A percentile compares a stretch with the other conserved stretches of the same genome.
These are phyloP conservation scores for Arctium minus DNA, from an alignment of 129 eudicot species.

Conservation along the genomic window DNA sequence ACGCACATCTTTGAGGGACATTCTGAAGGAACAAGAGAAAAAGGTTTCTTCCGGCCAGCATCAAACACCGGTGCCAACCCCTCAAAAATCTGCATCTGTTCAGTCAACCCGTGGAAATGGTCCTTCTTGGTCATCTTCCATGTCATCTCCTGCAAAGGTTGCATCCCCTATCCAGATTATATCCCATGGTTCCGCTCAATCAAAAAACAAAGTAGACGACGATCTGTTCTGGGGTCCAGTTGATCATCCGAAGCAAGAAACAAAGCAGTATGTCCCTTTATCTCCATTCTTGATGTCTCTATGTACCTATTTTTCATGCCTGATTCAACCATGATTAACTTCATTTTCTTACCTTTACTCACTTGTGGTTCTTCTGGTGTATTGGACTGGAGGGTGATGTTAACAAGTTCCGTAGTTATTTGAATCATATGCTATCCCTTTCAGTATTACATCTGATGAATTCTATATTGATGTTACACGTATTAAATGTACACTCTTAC, in stretches of 20 bases:
- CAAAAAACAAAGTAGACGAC: slow-evolving; percentile 66
- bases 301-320: not conserved
- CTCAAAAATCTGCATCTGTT: slow-evolving; percentile 43
- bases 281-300: not conserved
- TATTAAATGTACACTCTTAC: not conserved
- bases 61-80: slow-evolving; percentile 28
- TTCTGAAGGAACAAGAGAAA: slow-evolving; percentile 81
- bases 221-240: slow-evolving; percentile 97
- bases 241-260: slow-evolving; percentile 81
- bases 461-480: not conserved
- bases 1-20: slow-evolving; percentile 78
- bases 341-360: not conserved
- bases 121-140: slow-evolving; percentile 50
- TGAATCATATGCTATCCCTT: not conserved
- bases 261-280: slow-evolving; percentile 50
- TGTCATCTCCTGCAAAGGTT: slow-evolving; percentile 59
- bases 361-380: not conserved
- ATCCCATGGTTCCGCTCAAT: slow-evolving; percentile 40
- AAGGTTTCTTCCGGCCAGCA: slow-evolving; percentile 39
- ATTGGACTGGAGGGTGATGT: too few relatives aligned
- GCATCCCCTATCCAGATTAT: slow-evolving; percentile 48
- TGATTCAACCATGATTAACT: not conserved
- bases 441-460: not conserved
- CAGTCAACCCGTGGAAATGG: slow-evolving; percentile 50
- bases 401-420: not conserved